phyloP scores from a whole-genome alignment of 257 asterid genomes.

The Fraxinus excelsior region DNA sequence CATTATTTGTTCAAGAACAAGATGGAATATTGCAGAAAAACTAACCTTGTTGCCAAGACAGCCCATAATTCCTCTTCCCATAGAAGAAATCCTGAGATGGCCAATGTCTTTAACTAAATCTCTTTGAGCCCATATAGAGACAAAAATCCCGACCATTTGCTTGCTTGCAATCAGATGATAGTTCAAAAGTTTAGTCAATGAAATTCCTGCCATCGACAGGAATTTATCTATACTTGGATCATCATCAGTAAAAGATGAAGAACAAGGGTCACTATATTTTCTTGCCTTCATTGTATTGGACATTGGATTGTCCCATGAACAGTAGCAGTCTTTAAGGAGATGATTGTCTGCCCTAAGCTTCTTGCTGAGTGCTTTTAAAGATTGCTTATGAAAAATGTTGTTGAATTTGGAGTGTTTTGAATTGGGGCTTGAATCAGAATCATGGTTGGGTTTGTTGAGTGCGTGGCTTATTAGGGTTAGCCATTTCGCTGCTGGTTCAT shows the following conservation, averaged over 20 bases:
- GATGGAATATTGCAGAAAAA: background rate
- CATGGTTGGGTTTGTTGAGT: slow-evolving; percentile 72
- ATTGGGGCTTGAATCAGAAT: slow-evolving; percentile 30
- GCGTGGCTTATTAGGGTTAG: slow-evolving; percentile 76
- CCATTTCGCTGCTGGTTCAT: slow-evolving; percentile 95
- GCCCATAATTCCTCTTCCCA: slow-evolving; percentile 98
- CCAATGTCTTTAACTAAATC: slow-evolving; percentile 68
- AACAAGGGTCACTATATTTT: slow-evolving; percentile 44
- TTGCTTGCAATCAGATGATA: slow-evolving; percentile 73
- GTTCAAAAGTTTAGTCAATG: slow-evolving; percentile 35
- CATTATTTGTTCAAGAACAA: background rate
- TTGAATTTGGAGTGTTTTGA: slow-evolving; percentile 26
- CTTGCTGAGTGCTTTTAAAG: slow-evolving; percentile 58
- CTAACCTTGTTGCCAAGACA: slow-evolving; percentile 86
- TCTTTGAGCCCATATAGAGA: slow-evolving; percentile 73
- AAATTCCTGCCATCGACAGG: slow-evolving; percentile 38
- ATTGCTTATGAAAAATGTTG: slow-evolving; percentile 50
- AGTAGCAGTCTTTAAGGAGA: slow-evolving; percentile 61
- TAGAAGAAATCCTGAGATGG: slow-evolving; percentile 67
- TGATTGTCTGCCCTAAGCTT: slow-evolving; percentile 51
- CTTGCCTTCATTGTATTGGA: slow-evolving; percentile 30
- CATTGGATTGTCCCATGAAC: slow-evolving; percentile 33
- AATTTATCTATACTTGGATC: slow-evolving; percentile 38
- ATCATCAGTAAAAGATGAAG: slow-evolving; percentile 13
- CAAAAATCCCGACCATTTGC: slow-evolving; percentile 92